Evolutionary conservation across 768 basidiomycete genomes (phyloP).

Genomic region (Dacryopinax spathularia): DNA sequence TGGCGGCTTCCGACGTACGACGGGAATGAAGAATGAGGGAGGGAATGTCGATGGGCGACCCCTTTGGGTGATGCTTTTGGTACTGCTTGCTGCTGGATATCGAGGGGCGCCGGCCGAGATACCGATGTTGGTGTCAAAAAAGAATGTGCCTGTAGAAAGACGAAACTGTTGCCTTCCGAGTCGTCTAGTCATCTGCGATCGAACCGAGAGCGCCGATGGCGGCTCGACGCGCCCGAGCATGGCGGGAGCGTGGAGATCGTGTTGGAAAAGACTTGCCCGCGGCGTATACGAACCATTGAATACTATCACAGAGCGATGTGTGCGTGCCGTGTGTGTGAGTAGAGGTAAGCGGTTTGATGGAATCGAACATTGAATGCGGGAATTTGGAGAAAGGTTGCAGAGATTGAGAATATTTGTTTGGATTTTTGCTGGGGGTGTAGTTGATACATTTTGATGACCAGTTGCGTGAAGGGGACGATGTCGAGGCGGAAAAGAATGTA

Average conservation of each 20-base stretch:
- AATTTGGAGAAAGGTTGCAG: neutral
- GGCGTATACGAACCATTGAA: neutral
- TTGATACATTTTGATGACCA: constrained; percentile 2
- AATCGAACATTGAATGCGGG: neutral
- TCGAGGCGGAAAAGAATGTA: neutral
- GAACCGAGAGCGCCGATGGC: neutral
- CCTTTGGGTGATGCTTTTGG: neutral
- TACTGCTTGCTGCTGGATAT: constrained; percentile 5
- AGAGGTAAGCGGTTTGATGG: neutral
- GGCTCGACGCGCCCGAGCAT: neutral
- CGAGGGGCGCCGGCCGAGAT: constrained; percentile 4
- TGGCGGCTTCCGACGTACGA: neutral
- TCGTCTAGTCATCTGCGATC: neutral
- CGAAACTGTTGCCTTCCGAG: neutral
- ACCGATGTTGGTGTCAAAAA: constrained; percentile 1
- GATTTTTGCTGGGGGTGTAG: constrained; percentile 2
- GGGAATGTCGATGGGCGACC: constrained; percentile 4
- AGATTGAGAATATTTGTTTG: constrained; percentile 2
- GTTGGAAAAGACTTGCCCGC: neutral
- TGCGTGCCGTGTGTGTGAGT: constrained; percentile 3
- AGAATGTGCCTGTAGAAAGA: neutral
- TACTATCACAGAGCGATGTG: constrained; percentile 3
- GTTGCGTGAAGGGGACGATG: constrained; percentile 1
- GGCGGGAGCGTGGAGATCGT: neutral
- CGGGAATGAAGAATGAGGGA: neutral